A percentile compares a stretch with the other conserved stretches of the same genome.
phyloP scores from a whole-genome alignment of 2,329 filamentous ascomycete genomes.

The Mycocentrospora acerina region DNA sequence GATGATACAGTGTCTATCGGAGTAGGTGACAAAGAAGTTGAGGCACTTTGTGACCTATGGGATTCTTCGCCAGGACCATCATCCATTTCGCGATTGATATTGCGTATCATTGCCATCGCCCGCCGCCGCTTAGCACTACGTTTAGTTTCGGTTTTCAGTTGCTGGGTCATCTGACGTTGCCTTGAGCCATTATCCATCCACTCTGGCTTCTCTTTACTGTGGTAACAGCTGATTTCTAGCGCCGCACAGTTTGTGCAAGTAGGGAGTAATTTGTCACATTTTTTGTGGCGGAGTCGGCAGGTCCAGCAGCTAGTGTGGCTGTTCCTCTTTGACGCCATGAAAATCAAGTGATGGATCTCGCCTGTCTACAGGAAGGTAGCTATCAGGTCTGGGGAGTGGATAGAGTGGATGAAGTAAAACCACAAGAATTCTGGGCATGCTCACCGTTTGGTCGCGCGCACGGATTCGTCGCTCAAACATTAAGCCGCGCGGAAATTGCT shows the following conservation, averaged over 20 bases:
- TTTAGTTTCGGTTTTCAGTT: slow-evolving; percentile 61
- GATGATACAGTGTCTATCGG: too few species aligned
- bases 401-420: too few species aligned
- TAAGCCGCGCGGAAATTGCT: too few species aligned
- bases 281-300: slow-evolving; percentile 62
- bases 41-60: too few species aligned
- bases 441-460: too few species aligned
- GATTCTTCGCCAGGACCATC: neutral
- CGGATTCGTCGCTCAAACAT: too few species aligned
- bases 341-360: too few species aligned
- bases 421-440: too few species aligned
- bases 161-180: slow-evolving; percentile 55
- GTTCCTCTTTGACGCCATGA: neutral
- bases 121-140: slow-evolving; percentile 52
- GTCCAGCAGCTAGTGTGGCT: slow-evolving; percentile 57
- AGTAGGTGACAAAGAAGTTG: too few species aligned
- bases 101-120: slow-evolving; percentile 1
- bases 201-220: slow-evolving; percentile 46
- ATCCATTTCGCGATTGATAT: neutral
- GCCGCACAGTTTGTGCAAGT: slow-evolving; percentile 54
- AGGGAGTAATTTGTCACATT: slow-evolving; percentile 59
- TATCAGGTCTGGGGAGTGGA: too few species aligned
- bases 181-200: slow-evolving; percentile 32
- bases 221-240: slow-evolving; percentile 61
- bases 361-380: too few species aligned